Percentiles rank a stretch among this genome's conserved stretches.
phyloP scores from a whole-genome alignment of 1,139 yeast genomes.

The Yamadazyma atmosphaerica region DNA sequence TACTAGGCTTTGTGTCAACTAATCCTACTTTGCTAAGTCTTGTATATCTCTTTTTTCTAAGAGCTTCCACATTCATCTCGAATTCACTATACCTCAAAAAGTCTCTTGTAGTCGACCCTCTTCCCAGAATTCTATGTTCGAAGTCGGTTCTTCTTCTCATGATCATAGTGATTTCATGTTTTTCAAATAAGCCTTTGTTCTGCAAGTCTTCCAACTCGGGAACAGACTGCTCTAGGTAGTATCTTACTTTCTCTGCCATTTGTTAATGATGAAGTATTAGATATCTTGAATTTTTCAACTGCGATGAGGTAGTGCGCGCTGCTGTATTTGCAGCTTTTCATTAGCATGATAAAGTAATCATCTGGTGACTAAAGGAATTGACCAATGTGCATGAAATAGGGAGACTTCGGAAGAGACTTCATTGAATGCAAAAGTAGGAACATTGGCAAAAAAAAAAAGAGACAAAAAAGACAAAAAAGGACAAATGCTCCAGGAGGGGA shows the following conservation, averaged over 20 bases:
- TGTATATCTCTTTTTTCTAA: constrained; percentile 69
- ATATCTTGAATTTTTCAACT: not conserved
- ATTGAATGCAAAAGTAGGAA: too few relatives aligned
- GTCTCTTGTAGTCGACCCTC: constrained; percentile 80
- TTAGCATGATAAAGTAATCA: not conserved
- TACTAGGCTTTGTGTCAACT: constrained; percentile 54
- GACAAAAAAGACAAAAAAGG: constrained; percentile 21
- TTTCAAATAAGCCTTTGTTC: constrained; percentile 75
- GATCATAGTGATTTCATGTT: constrained; percentile 77
- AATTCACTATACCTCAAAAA: constrained; percentile 78
- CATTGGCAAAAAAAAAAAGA: too few relatives aligned
- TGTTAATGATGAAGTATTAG: constrained; percentile 1
- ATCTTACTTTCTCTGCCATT: constrained; percentile 78
- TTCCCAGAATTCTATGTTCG: constrained; percentile 84
- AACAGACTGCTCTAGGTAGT: constrained; percentile 77
- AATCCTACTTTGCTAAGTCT: constrained; percentile 58
- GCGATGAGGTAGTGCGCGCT: not conserved
- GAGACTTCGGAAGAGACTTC: too few relatives aligned
- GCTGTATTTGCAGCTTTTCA: too few relatives aligned
- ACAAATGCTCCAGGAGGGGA: constrained; percentile 57
- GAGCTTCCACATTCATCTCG: constrained; percentile 76
- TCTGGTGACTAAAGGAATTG: too few relatives aligned
- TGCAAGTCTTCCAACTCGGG: constrained; percentile 92
- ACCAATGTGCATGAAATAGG: too few relatives aligned
- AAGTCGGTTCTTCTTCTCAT: constrained; percentile 95